Evolutionary conservation across 2,329 filamentous ascomycete species (phyloP), one percentile per base, ranked within the genome.

Genomic region (Xylaria sp.): DNA sequence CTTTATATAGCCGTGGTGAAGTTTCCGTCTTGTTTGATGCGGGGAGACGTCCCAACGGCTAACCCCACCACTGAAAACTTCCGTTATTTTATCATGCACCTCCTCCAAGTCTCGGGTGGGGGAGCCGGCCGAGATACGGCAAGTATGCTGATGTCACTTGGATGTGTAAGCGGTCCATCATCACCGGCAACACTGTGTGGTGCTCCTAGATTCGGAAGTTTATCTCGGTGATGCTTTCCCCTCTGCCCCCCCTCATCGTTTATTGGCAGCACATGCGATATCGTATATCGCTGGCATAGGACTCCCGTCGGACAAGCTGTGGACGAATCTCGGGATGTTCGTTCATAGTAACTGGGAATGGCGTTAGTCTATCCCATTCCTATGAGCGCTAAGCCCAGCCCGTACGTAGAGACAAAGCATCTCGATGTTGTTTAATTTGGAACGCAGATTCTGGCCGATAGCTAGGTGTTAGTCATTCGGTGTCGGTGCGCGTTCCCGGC

Each of bases 271-370:
- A 46, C 56, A 37, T 58, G 62, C 51, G 51, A 57, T 56, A 57
- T 44, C 52, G 54, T 56, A 57, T 56, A 57, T 44, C 52, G 54
- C 55, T 51, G 40, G 48, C 47, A 34, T 47, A 56, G 57, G 55
- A 59, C 53, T 50, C 43, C 56, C 4, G 42, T 54, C 45, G 52
- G 54, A 6, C 44, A 44, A 50, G 57, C 39, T 46, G 47, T 66
- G 65, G 64, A 61, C 63, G 54, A 65, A 68, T 57, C 63, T 68
- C 65, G 65, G 65, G 39, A 68, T 68, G 62, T 66, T 34, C 56
- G 52, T 47, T 26, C 54, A 60, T 57, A 50, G 42, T 52, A 44
- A 19, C 48, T 22, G 24, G 50, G 48, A 47, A 58, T 53, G 46
- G 37, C 52, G 54, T 54, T 59, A 61, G 58, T 42, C 29, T 50